These are phyloP conservation scores for Sporothrix pseudoabietina DNA, from an alignment of 2,329 filamentous ascomycete species.

Conservation along the genomic window DNA sequence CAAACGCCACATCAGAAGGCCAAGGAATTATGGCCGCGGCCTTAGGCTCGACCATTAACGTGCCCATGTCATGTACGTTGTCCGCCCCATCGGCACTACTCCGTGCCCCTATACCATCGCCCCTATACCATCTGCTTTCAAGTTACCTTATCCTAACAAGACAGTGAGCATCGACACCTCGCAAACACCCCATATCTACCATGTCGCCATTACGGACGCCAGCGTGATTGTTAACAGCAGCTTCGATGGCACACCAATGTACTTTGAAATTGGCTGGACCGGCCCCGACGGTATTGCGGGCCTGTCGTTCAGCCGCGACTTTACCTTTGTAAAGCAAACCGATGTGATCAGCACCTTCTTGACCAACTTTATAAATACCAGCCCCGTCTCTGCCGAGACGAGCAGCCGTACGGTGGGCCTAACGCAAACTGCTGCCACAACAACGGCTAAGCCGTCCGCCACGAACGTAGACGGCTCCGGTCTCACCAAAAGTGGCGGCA, in stretches of 20 bases:
- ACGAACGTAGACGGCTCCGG: background rate
- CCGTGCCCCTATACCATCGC: too few relatives aligned
- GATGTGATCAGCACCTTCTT: background rate
- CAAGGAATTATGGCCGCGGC: background rate
- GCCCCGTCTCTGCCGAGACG: background rate
- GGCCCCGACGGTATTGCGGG: background rate
- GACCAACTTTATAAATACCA: background rate
- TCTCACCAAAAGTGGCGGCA: background rate
- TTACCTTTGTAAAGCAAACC: background rate
- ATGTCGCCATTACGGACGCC: background rate
- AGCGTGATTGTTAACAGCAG: background rate
- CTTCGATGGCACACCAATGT: background rate
- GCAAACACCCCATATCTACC: background rate
- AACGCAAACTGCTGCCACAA: background rate
- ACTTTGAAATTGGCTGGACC: background rate
- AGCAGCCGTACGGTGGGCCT: background rate
- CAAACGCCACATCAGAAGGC: background rate
- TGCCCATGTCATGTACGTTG: background rate
- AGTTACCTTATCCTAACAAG: background rate
- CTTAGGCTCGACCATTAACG: background rate
- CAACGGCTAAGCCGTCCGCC: background rate
- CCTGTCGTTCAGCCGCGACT: background rate
- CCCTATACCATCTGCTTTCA: background rate
- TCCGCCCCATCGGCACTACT: background rate
- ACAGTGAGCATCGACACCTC: background rate